Percentiles rank a stretch among this genome's conserved stretches.
These are phyloP conservation scores for Aethionema arabicum DNA, from an alignment of 345 rosid species.

Conservation along the genomic window DNA sequence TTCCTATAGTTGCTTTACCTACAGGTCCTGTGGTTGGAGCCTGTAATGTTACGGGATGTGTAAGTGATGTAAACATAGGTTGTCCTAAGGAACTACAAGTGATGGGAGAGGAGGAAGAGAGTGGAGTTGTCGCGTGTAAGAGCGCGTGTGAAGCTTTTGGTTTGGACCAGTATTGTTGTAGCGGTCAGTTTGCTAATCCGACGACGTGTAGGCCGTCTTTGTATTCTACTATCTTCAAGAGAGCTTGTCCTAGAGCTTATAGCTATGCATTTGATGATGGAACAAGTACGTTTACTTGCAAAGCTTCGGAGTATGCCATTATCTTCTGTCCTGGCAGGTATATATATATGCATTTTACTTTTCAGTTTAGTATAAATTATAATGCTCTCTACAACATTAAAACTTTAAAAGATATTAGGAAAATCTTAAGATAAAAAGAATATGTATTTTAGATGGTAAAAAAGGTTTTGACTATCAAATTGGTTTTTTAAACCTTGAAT, in stretches of 20 bases:
- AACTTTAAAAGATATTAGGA: background rate
- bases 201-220: constrained; percentile 68
- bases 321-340: constrained; percentile 75
- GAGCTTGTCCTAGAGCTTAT: constrained; percentile 87
- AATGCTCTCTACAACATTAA: background rate
- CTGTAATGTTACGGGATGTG: constrained; percentile 83
- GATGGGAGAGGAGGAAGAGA: constrained; percentile 43
- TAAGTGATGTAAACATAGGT: constrained; percentile 53
- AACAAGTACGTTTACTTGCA: constrained; percentile 87
- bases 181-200: constrained; percentile 87
- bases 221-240: constrained; percentile 72
- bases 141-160: constrained; percentile 91
- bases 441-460: too few species aligned
- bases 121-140: constrained; percentile 68
- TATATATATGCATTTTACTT: constrained; percentile 3
- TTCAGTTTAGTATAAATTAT: constrained; percentile 8
- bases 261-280: constrained; percentile 82
- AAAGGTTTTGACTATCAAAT: too few species aligned
- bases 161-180: constrained; percentile 83
- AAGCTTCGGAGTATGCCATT: constrained; percentile 67
- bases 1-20: constrained; percentile 73
- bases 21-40: constrained; percentile 52
- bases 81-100: constrained; percentile 96
- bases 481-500: too few species aligned
- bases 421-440: constrained; percentile 2